These are phyloP conservation scores for Bryoerythrophyllum caledonicum DNA, from an alignment of 225 moss, liverwort and hornwort genomes.

Conservation along the genomic window DNA sequence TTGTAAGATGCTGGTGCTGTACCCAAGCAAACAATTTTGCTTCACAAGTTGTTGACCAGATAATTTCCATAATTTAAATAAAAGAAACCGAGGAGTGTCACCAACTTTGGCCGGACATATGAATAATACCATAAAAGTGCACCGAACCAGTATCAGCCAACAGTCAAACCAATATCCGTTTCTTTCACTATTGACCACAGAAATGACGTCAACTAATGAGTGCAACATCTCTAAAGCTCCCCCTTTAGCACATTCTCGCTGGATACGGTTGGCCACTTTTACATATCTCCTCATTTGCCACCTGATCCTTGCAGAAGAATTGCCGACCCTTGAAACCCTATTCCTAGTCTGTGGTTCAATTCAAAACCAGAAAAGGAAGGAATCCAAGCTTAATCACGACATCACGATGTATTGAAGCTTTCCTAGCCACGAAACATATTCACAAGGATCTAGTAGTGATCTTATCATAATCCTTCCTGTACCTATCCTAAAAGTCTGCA, in stretches of 20 bases:
- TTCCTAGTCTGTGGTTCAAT: conserved; percentile 22
- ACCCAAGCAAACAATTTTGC: too few relatives aligned
- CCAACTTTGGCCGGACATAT: neutral
- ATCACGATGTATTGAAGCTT: neutral
- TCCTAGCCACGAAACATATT: conserved; percentile 22
- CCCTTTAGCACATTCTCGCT: neutral
- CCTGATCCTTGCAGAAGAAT: conserved; percentile 12
- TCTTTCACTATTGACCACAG: conserved; percentile 3
- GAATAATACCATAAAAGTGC: neutral
- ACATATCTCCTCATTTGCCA: neutral
- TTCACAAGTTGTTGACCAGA: too few relatives aligned
- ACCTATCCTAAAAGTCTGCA: conserved; percentile 10
- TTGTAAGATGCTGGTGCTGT: too few relatives aligned
- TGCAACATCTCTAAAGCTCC: conserved; percentile 17
- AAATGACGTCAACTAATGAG: conserved; percentile 15
- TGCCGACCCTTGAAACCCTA: conserved; percentile 25
- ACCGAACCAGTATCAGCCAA: neutral
- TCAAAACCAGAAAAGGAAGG: neutral
- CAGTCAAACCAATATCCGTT: neutral
- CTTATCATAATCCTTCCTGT: conserved; percentile 27
- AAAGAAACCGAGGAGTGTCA: neutral
- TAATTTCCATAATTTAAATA: neutral
- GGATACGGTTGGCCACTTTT: conserved; percentile 15
- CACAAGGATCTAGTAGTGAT: conserved; percentile 15
- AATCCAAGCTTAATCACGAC: conserved; percentile 7